phyloP scores from a whole-genome alignment of 345 rosid genomes.

The Populus simonii region DNA sequence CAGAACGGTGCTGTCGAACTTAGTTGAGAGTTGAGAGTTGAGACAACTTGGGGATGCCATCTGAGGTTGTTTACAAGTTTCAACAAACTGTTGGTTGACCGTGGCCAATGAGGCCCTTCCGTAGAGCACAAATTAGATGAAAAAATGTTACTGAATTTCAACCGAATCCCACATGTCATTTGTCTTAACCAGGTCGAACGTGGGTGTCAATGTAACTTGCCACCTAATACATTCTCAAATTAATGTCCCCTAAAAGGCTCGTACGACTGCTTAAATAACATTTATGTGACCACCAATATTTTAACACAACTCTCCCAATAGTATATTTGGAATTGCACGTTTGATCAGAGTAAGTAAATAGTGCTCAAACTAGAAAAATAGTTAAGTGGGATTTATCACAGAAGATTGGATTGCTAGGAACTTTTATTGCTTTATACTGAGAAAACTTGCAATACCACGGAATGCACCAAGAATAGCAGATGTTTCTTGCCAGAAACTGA shows the following conservation, averaged over 20 bases:
- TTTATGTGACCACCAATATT: neutral
- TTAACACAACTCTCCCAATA: neutral
- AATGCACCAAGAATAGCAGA: neutral
- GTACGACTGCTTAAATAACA: slow-evolving; percentile 12
- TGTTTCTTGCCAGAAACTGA: neutral
- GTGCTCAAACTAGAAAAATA: neutral
- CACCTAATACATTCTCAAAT: slow-evolving; percentile 22
- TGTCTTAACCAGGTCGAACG: slow-evolving; percentile 30
- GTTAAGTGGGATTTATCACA: neutral
- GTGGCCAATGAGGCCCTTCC: slow-evolving; percentile 13
- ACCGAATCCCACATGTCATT: slow-evolving; percentile 18
- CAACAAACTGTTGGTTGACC: neutral
- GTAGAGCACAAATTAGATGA: slow-evolving; percentile 10
- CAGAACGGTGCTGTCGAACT: neutral
- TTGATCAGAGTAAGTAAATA: neutral
- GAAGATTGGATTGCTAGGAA: neutral
- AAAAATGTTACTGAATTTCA: neutral
- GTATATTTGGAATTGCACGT: neutral
- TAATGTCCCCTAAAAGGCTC: neutral
- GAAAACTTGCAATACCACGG: neutral
- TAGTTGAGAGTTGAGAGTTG: too few species aligned
- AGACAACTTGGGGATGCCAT: neutral
- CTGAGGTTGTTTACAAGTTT: slow-evolving; percentile 4
- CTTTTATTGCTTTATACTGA: neutral
- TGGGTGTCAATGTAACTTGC: slow-evolving; percentile 26